Conservation (phyloP, 1,284 basidiomycete species). For the Tilletia horrida region DNA sequence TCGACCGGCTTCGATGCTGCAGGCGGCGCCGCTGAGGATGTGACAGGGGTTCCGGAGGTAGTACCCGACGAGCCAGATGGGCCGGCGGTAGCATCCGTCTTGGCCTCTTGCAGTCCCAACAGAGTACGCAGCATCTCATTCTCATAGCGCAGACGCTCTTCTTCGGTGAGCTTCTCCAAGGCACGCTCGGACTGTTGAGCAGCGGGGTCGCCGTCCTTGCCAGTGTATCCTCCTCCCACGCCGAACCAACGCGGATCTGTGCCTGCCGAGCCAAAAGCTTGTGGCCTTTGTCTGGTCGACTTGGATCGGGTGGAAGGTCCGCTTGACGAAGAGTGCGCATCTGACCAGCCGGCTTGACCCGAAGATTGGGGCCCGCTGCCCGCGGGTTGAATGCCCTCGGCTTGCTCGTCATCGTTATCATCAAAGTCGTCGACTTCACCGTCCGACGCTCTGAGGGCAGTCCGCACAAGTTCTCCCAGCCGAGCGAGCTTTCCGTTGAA, state of each 20-base stretch:
- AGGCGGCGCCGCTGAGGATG: neutral
- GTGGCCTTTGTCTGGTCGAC: slow-evolving; percentile 7
- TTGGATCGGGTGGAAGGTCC: neutral
- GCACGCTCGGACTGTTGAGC: slow-evolving; percentile 34
- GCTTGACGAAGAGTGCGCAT: slow-evolving; percentile 10
- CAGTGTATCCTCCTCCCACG: slow-evolving; percentile 44
- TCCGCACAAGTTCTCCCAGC: slow-evolving; percentile 39
- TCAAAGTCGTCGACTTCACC: slow-evolving; percentile 29
- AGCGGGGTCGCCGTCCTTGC: slow-evolving; percentile 36
- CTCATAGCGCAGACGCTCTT: slow-evolving; percentile 46
- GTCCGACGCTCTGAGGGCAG: slow-evolving; percentile 38
- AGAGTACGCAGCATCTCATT: slow-evolving; percentile 49
- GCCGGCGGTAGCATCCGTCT: neutral
- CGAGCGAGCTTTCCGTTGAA: slow-evolving; percentile 37
- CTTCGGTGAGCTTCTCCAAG: slow-evolving; percentile 42
- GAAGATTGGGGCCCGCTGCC: neutral
- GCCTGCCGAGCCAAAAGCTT: slow-evolving; percentile 12
- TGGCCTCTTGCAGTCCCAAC: slow-evolving; percentile 33
- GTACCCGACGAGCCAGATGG: neutral
- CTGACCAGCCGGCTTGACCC: slow-evolving; percentile 8
- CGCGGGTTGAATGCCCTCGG: slow-evolving; percentile 16
- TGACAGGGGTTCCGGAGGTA: neutral
- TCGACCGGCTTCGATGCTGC: neutral
- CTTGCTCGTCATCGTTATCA: slow-evolving; percentile 19
- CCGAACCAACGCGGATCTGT: slow-evolving; percentile 45